Conservation (phyloP, 331 rosid species). For the Quercus lobata region DNA sequence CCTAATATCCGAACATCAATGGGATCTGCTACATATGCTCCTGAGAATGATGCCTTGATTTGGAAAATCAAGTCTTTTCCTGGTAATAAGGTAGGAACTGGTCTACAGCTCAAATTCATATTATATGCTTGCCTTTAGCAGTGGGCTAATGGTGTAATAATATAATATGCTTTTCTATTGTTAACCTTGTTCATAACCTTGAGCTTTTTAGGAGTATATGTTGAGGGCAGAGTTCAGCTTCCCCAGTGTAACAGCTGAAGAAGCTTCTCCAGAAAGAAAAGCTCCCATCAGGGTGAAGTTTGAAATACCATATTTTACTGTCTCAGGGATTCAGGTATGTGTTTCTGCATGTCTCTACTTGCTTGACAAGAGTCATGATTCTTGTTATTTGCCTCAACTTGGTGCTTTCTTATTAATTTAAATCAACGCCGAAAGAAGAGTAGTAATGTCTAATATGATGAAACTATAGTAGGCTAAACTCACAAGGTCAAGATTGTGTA, state of each 20-base stretch:
- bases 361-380: too few relatives aligned
- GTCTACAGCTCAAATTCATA: neutral
- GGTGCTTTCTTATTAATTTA: neutral
- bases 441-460: neutral
- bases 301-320: slow-evolving; percentile 98
- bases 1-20: slow-evolving; percentile 90
- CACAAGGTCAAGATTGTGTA: neutral
- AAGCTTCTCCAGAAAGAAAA: slow-evolving; percentile 88
- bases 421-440: neutral
- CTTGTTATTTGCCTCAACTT: neutral
- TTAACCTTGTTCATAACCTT: neutral
- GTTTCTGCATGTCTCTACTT: neutral
- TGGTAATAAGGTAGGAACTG: slow-evolving; percentile 79
- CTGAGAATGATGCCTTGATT: slow-evolving; percentile 82
- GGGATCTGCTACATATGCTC: slow-evolving; percentile 98
- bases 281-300: slow-evolving; percentile 97
- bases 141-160: neutral
- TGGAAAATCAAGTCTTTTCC: slow-evolving; percentile 98
- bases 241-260: slow-evolving; percentile 90
- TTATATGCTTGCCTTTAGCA: neutral
- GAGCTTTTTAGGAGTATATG: slow-evolving; percentile 69
- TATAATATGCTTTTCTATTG: neutral
- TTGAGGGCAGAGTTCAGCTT: slow-evolving; percentile 94
- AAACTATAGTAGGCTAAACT: neutral
- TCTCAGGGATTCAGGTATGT: slow-evolving; percentile 96